Base-by-base conservation (phyloP, 345 rosid genomes). In the Citrus reticulata region DNA sequence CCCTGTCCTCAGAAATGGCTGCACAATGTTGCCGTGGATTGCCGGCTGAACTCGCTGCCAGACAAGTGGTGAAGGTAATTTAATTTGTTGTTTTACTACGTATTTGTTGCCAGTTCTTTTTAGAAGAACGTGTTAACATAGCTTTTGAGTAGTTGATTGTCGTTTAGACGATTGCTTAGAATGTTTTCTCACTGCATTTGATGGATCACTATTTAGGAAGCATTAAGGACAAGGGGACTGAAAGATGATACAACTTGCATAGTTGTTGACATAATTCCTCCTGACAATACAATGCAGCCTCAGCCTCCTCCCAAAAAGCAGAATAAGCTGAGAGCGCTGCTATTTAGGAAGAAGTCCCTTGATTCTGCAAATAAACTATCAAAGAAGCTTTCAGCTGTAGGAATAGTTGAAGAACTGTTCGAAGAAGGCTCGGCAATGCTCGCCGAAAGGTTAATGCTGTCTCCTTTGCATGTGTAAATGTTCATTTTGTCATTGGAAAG, bases 361-460 rank as follows among this genome's bases (percentile, higher is more conserved):
- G 86, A 86, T 86, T 85, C 92, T 57, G 86, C 87, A 65, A 87
- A 78, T 78, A 91, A 87, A 76, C 79, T 81, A 71, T 83, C 95
- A 0, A 93, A 93, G 81, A 92, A 87, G 86, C 91, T 92, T 61
- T 90, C 94, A 2, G 84, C 91, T 72, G 86, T 91, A 1, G 91
- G 92, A 46, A 86, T 91, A 22, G 98, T 95, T 8, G 98, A 95
- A 87, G 98, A 93, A 82, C 87, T 95, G 24, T 95, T 95, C 69
- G 98, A 95, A 86, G 98, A 95, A 88, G 98, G 98, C 74, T 95
- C 98, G 0, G 98, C 98, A 22, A 92, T 95, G 91, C 94, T 95
- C 5, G 90, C 91, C 39, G 98, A 95, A 87, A 92, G 98, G 98
- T 95, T 73, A 68, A 83, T 75, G 16, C 65, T 83, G 37, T 24